Evolutionary conservation across 1,284 basidiomycete genomes (phyloP).

Genomic region (Ustilago cynodontis): DNA sequence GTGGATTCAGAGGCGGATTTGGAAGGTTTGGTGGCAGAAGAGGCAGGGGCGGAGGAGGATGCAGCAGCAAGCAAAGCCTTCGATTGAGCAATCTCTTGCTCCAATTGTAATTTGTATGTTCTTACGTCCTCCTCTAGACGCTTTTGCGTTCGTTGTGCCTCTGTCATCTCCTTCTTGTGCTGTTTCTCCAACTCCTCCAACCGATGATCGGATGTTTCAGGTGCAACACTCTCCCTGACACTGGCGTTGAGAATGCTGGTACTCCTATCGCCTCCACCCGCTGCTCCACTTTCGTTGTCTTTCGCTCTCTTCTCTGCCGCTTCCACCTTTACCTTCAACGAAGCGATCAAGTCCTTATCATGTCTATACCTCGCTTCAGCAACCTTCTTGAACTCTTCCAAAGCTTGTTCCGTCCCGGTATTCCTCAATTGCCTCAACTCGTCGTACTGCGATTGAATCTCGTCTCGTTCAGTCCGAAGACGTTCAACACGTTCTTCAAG

Average conservation of each 20-base stretch:
- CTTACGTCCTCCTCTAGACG: constrained; percentile 45
- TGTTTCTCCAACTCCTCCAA: constrained; percentile 40
- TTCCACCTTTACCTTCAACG: constrained; percentile 51
- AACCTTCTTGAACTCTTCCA: constrained; percentile 58
- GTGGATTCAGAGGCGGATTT: neutral
- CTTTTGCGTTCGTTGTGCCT: constrained; percentile 21
- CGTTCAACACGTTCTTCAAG: constrained; percentile 49
- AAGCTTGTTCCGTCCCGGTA: constrained; percentile 55
- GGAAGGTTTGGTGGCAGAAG: neutral
- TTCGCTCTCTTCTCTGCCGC: constrained; percentile 44
- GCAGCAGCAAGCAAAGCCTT: constrained; percentile 35
- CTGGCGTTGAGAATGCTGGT: constrained; percentile 44
- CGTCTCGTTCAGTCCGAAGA: constrained; percentile 55
- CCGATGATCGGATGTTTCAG: constrained; percentile 13
- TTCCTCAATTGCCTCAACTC: constrained; percentile 58
- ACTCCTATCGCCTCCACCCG: constrained; percentile 27
- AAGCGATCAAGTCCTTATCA: constrained; percentile 45
- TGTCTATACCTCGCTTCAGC: constrained; percentile 58
- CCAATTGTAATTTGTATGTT: constrained; percentile 47
- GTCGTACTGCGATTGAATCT: constrained; percentile 65
- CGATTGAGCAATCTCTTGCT: constrained; percentile 48
- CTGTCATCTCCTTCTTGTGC: constrained; percentile 37
- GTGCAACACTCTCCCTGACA: constrained; percentile 36
- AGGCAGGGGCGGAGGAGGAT: constrained; percentile 7
- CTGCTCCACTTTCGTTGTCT: constrained; percentile 19